Percentiles rank a stretch among this genome's conserved stretches.
These are phyloP conservation scores for Stachybotrys chlorohalonatus DNA, from an alignment of 2,329 filamentous ascomycete species.

Conservation along the genomic window DNA sequence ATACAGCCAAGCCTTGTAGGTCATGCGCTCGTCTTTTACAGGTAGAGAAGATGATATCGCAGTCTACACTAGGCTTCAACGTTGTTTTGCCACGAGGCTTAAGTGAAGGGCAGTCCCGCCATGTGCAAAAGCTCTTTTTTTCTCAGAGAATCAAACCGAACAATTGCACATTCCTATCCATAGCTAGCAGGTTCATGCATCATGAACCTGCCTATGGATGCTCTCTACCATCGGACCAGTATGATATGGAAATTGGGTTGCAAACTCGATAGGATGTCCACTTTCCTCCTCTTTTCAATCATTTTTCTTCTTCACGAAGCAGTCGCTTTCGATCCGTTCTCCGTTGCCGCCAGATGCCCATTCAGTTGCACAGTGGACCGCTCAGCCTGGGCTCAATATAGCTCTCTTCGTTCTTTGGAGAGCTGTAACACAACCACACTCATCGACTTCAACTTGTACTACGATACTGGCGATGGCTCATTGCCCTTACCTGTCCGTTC, in stretches of 20 bases:
- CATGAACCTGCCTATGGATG: background rate
- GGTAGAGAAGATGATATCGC: no score
- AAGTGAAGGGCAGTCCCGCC: no score
- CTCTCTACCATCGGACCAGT: background rate
- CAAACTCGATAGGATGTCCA: background rate
- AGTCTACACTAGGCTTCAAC: no score
- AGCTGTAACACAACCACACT: background rate
- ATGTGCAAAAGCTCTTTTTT: no score
- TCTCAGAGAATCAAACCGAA: no score
- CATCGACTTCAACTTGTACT: background rate
- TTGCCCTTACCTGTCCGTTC: background rate
- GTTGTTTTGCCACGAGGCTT: no score
- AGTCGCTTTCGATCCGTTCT: background rate
- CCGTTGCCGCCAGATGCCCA: background rate
- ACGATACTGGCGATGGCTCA: background rate
- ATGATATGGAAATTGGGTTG: background rate
- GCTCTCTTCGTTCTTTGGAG: background rate
- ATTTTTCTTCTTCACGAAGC: background rate
- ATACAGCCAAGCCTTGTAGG: no score
- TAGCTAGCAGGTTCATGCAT: background rate
- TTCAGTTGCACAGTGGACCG: background rate
- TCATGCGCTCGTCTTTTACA: no score
- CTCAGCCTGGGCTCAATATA: background rate
- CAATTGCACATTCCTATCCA: no score
- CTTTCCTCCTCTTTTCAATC: background rate